These are phyloP conservation scores for Haplosporangium gracile DNA, from an alignment of 192 early-diverging fungal genomes.

Conservation along the genomic window DNA sequence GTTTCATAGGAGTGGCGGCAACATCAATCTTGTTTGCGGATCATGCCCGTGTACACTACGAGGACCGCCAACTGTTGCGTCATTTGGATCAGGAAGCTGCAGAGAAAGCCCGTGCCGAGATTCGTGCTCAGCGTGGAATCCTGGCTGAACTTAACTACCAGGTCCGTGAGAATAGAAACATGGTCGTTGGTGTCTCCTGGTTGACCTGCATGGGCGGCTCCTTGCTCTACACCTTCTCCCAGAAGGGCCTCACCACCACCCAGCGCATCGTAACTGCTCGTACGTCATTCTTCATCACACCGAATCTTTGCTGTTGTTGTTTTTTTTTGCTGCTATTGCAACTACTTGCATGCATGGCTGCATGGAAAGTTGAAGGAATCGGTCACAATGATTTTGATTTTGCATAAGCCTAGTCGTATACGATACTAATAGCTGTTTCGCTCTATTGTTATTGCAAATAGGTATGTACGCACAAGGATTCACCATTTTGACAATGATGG, in stretches of 20 bases:
- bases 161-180: slow-evolving; percentile 52
- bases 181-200: slow-evolving; percentile 52
- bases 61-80: slow-evolving; percentile 44
- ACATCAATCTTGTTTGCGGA: slow-evolving; percentile 42
- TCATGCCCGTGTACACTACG: slow-evolving; percentile 49
- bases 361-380: not conserved
- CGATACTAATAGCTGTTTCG: not conserved
- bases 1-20: slow-evolving; percentile 32
- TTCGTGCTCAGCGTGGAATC: slow-evolving; percentile 44
- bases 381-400: not conserved
- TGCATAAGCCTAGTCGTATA: not conserved
- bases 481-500: slow-evolving; percentile 52
- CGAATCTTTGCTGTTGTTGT: not conserved
- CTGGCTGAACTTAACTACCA: slow-evolving; percentile 41
- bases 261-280: slow-evolving; percentile 55
- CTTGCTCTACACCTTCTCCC: slow-evolving; percentile 44
- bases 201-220: slow-evolving; percentile 50
- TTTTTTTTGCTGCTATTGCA: not conserved
- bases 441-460: not conserved
- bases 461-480: slow-evolving; percentile 56
- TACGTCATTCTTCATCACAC: not conserved
- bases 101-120: slow-evolving; percentile 35
- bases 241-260: slow-evolving; percentile 49
- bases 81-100: slow-evolving; percentile 54
- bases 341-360: not conserved